Evolutionary conservation across 1,139 yeast species (phyloP).

Genomic region (Lipomyces yarrowii): DNA sequence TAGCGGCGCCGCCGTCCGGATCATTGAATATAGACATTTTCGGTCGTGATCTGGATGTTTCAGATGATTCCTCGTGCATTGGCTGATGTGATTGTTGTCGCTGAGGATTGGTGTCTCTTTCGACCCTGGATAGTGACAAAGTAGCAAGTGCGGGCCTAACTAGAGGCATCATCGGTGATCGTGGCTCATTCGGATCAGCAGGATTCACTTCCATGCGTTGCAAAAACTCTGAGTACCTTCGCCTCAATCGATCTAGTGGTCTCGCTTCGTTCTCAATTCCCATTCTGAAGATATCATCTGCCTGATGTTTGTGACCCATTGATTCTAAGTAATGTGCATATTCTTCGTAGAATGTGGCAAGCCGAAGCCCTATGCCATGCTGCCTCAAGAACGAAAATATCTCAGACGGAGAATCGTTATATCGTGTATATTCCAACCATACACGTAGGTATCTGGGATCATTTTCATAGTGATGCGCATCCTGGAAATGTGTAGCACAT

Average conservation of each 20-base stretch:
- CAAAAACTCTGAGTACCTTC: slow-evolving; percentile 54
- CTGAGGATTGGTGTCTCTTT: slow-evolving; percentile 30
- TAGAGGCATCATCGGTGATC: slow-evolving; percentile 40
- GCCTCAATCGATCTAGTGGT: slow-evolving; percentile 59
- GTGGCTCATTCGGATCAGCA: slow-evolving; percentile 42
- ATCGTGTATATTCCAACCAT: slow-evolving; percentile 77
- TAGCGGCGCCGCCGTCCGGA: slow-evolving; percentile 35
- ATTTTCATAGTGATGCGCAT: slow-evolving; percentile 66
- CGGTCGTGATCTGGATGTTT: slow-evolving; percentile 19
- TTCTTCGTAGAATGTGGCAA: slow-evolving; percentile 78
- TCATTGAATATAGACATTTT: slow-evolving; percentile 42
- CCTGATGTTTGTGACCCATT: slow-evolving; percentile 56
- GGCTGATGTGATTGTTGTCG: slow-evolving; percentile 32
- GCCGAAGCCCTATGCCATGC: slow-evolving; percentile 67
- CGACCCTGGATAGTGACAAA: slow-evolving; percentile 22
- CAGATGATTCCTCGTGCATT: slow-evolving; percentile 23
- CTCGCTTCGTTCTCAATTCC: slow-evolving; percentile 68
- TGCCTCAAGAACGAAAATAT: slow-evolving; percentile 72
- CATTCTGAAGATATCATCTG: slow-evolving; percentile 60
- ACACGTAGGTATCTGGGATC: slow-evolving; percentile 78
- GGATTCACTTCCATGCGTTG: slow-evolving; percentile 44
- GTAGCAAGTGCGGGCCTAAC: slow-evolving; percentile 35
- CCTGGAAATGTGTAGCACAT: slow-evolving; percentile 71
- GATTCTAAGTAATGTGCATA: slow-evolving; percentile 70
- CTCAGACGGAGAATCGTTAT: slow-evolving; percentile 71